Evolutionary conservation across 768 basidiomycete genomes (phyloP), one percentile per base, ranked within the genome.

Genomic region (Amanita rubescens): DNA sequence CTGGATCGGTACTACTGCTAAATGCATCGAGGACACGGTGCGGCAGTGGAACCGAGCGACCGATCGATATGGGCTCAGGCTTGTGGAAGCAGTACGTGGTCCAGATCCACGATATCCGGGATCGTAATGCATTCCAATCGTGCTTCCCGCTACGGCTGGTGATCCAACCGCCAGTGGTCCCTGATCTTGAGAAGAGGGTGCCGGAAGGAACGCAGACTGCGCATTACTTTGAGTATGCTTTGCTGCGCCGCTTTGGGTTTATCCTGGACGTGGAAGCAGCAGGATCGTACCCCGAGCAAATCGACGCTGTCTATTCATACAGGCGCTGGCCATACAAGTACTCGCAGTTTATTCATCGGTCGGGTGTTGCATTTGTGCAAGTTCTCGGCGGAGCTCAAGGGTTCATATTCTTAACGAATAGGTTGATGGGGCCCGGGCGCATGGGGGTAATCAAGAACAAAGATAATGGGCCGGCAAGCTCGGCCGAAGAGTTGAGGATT

Each of bases 1-100:
- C 57, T 99, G 96, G 95, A 86, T 98, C 37, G 94, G 92, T 2
- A 88, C 94, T 1, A 94, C 93, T 1, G 92, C 94, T 20, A 81
- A 90, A 19, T 86, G 85, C 57, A 88, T 98, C 49, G 94, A 97
- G 58, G 93, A 95, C 58, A 79, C 87, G 49, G 75, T 96, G 20
- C 81, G 87, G 35, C 76, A 80, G 49, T 94, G 93, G 88, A 81
- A 80, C 52, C 76, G 89, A 37, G 77, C 80, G 3, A 90, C 94
- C 42, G 94, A 95, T 57, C 79, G 85, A 48, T 93, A 93, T 56
- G 95, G 95, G 3, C 74, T 98, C 52, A 90, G 83, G 65, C 81
- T 99, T 9, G 89, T 97, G 20, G 96, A 98, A 65, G 90, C 90
- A n/a, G 0, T 94, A 93, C 58, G 91, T 96, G 24, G 85, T 85